phyloP scores from a whole-genome alignment of 495 filamentous ascomycete genomes.

The Aspergillus nanangensis region DNA sequence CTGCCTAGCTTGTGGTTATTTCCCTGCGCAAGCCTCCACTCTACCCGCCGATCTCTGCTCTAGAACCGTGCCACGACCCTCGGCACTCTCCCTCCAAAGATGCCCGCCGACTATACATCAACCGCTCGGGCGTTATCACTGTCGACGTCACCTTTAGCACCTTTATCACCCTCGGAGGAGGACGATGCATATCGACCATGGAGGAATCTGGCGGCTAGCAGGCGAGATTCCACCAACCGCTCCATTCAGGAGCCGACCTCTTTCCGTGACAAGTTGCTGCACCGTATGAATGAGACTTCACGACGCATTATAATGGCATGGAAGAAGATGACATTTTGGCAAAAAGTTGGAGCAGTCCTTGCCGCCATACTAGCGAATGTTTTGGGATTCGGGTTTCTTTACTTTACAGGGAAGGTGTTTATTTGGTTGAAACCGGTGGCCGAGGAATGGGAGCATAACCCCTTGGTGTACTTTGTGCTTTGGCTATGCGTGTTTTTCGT shows the following conservation, averaged over 20 bases:
- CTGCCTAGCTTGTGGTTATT: too few relatives aligned
- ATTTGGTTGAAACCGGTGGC: constrained; percentile 64
- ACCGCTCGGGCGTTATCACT: constrained; percentile 63
- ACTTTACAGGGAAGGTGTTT: constrained; percentile 77
- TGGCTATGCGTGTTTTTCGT: constrained; percentile 73
- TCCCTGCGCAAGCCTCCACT: constrained; percentile 2
- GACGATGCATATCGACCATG: constrained; percentile 41
- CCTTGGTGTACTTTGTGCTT: constrained; percentile 71
- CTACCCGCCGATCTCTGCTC: constrained; percentile 1
- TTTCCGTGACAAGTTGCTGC: constrained; percentile 42
- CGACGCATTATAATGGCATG: constrained; percentile 33
- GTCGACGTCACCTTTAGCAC: constrained; percentile 47
- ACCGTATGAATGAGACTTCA: constrained; percentile 27
- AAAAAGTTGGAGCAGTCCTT: constrained; percentile 54
- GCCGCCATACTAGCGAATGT: constrained; percentile 45
- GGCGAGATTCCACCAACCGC: constrained; percentile 29
- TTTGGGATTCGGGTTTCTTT: constrained; percentile 59
- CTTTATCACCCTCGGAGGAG: constrained; percentile 22
- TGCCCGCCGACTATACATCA: constrained; percentile 57
- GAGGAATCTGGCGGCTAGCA: constrained; percentile 24
- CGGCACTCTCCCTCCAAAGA: constrained; percentile 16
- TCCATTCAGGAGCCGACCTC: constrained; percentile 20
- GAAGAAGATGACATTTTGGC: constrained; percentile 51
- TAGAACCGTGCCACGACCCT: background rate
- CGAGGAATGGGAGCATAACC: constrained; percentile 63